These are phyloP conservation scores for Pouteria campechiana DNA, from an alignment of 179 eudicot genomes.

Conservation along the genomic window DNA sequence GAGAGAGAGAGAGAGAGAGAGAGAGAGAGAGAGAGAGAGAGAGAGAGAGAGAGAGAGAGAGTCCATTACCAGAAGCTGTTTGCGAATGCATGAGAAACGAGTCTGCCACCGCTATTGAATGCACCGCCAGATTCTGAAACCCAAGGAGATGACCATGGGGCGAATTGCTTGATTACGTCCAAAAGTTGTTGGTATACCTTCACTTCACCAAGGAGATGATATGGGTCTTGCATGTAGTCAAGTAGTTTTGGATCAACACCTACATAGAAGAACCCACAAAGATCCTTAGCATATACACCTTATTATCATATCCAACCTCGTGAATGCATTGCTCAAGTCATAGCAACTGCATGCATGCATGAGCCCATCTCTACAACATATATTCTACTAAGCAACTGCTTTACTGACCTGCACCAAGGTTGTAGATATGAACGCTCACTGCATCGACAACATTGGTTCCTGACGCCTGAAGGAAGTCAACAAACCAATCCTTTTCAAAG, in stretches of 20 bases:
- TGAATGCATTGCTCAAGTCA: no score
- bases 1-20: no score
- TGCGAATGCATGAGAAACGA: constrained; percentile 38
- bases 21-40: no score
- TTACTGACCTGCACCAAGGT: constrained; percentile 53
- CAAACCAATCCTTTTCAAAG: constrained; percentile 41
- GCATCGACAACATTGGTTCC: constrained; percentile 41
- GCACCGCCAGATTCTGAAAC: constrained; percentile 68
- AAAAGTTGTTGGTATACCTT: constrained; percentile 24
- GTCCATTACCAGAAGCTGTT: constrained; percentile 37
- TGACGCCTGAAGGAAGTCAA: constrained; percentile 19
- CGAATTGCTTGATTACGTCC: constrained; percentile 5
- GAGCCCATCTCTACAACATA: no score
- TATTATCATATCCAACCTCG: no score
- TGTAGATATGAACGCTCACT: constrained; percentile 48
- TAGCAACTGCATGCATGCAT: no score
- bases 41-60: background rate
- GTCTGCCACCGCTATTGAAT: constrained; percentile 44
- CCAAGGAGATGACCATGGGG: constrained; percentile 47
- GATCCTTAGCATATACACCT: background rate
- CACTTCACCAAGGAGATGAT: constrained; percentile 20
- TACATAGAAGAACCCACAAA: constrained; percentile 1
- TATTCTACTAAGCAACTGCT: no score
- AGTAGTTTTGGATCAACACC: constrained; percentile 36
- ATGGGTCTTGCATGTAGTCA: constrained; percentile 40